These are phyloP conservation scores for Raphanus hybrid DNA, from an alignment of 441 rosid genomes.

Conservation along the genomic window DNA sequence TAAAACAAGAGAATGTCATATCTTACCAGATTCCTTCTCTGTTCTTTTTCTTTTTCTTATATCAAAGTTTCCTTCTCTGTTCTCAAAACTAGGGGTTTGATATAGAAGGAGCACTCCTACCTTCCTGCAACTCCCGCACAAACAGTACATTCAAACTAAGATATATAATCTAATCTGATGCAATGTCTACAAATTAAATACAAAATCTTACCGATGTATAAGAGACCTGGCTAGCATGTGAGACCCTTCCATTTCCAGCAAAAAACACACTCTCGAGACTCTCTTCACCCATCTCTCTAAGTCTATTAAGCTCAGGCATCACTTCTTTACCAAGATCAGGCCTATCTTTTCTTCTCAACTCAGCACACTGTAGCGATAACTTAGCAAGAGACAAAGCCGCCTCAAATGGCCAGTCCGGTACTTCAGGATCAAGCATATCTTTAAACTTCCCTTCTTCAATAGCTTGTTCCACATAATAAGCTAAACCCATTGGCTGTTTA, in stretches of 20 bases:
- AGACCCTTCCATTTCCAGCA: conserved; percentile 40
- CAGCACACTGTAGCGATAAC: conserved; percentile 61
- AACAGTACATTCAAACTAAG: background rate
- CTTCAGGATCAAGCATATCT: conserved; percentile 59
- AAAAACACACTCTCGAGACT: conserved; percentile 38
- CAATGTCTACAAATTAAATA: background rate
- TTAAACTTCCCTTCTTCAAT: conserved; percentile 52
- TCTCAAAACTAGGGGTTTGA: conserved; percentile 36
- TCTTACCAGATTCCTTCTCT: conserved; percentile 29
- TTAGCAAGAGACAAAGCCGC: conserved; percentile 58
- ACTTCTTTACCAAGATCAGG: conserved; percentile 70
- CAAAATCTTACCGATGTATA: conserved; percentile 48
- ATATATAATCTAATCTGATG: background rate
- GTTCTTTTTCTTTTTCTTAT: background rate
- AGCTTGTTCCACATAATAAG: conserved; percentile 51
- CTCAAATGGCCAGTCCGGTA: conserved; percentile 72
- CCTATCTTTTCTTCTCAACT: conserved; percentile 68
- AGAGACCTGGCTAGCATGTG: conserved; percentile 41
- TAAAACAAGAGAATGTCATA: conserved; percentile 1
- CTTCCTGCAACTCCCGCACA: conserved; percentile 34
- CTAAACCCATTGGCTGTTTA: conserved; percentile 68
- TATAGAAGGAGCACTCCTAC: conserved; percentile 40
- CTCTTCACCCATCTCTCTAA: conserved; percentile 63
- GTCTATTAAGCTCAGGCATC: conserved; percentile 58
- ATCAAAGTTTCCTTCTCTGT: background rate